Conservation (phyloP, 2,329 filamentous ascomycete species). For the Albophoma yamanashiensis region DNA sequence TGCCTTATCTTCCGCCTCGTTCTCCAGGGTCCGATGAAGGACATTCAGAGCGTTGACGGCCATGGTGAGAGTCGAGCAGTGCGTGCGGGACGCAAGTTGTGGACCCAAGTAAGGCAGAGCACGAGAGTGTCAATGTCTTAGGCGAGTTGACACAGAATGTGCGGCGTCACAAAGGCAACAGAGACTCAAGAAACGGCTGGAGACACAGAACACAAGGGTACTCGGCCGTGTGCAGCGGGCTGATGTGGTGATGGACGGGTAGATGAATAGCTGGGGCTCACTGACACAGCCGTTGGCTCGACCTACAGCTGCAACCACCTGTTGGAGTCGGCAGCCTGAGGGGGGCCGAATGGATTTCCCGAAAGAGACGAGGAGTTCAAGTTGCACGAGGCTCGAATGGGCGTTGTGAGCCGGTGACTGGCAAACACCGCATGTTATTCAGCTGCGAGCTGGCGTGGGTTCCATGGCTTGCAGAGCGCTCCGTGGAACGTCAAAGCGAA, state of each 20-base stretch:
- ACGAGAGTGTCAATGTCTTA: background rate
- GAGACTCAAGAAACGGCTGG: too few relatives aligned
- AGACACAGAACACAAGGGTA: background rate
- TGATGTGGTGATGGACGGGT: background rate
- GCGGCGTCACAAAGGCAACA: background rate
- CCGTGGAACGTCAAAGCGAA: background rate
- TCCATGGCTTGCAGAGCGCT: background rate
- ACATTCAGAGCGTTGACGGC: slow-evolving; percentile 15
- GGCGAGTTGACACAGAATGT: background rate
- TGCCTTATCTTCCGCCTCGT: slow-evolving; percentile 15
- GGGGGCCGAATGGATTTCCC: background rate
- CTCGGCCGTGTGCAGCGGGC: background rate
- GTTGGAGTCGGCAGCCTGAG: background rate
- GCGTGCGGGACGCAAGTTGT: background rate
- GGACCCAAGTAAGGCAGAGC: background rate
- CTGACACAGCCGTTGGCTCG: background rate
- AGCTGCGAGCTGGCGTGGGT: background rate
- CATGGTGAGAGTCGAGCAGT: slow-evolving; percentile 9
- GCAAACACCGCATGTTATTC: background rate
- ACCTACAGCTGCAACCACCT: background rate
- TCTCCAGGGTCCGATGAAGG: slow-evolving; percentile 13
- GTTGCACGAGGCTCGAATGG: background rate
- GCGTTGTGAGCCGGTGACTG: background rate
- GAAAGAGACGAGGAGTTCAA: background rate
- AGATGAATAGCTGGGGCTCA: background rate